Conservation (phyloP, 805 yeast species). For the Starmera dryadoides region DNA sequence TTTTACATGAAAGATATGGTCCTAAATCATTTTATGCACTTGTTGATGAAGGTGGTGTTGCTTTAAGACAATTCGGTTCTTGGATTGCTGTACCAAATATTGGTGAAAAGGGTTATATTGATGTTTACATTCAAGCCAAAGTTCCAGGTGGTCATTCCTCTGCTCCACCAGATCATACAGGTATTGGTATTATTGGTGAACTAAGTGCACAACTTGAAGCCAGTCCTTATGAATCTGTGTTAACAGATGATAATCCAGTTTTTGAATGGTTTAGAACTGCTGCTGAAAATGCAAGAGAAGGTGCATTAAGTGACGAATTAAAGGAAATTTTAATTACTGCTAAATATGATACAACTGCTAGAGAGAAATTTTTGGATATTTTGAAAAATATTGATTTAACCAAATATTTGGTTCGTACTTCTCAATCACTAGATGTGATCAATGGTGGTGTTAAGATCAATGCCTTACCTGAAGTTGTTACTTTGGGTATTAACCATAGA, state of each 20-base stretch:
- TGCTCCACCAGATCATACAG: slow-evolving; percentile 70
- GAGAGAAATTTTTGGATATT: slow-evolving; percentile 23
- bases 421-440: slow-evolving; percentile 62
- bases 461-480: slow-evolving; percentile 60
- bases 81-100: slow-evolving; percentile 46
- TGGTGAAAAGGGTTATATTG: slow-evolving; percentile 59
- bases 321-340: slow-evolving; percentile 24
- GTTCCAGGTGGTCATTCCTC: slow-evolving; percentile 79
- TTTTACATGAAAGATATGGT: slow-evolving; percentile 48
- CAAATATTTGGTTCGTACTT: slow-evolving; percentile 44
- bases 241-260: slow-evolving; percentile 52
- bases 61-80: slow-evolving; percentile 23
- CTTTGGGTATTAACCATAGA: slow-evolving; percentile 52
- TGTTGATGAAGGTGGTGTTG: slow-evolving; percentile 55
- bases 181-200: slow-evolving; percentile 67
- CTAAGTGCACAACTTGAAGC: slow-evolving; percentile 49
- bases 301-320: slow-evolving; percentile 8
- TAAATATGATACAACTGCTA: slow-evolving; percentile 26
- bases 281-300: slow-evolving; percentile 4
- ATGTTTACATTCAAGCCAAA: slow-evolving; percentile 37
- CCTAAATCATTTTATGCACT: slow-evolving; percentile 49
- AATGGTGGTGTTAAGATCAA: slow-evolving; percentile 67
- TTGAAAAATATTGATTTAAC: slow-evolving; percentile 7
- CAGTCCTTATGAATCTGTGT: slow-evolving; percentile 35
- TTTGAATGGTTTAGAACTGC: slow-evolving; percentile 33